These are phyloP conservation scores for Penstemon davidsonii DNA, from an alignment of 257 asterid species.

Conservation along the genomic window DNA sequence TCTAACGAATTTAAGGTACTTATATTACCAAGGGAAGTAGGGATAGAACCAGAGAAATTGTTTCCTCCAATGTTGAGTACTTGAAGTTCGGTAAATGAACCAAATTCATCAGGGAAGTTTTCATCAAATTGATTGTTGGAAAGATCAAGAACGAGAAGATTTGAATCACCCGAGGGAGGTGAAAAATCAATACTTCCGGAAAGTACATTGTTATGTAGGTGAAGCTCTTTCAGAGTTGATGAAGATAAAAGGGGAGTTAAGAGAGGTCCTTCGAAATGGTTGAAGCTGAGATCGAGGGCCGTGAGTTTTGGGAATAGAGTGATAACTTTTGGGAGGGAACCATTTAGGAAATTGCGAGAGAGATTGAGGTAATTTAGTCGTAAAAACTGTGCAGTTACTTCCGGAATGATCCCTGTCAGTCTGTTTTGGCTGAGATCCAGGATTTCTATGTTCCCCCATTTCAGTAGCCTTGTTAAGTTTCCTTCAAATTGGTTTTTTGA, in stretches of 20 bases:
- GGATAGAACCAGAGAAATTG: conserved; percentile 73
- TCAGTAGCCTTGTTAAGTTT: conserved; percentile 58
- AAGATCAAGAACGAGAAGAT: conserved; percentile 63
- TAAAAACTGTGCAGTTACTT: conserved; percentile 73
- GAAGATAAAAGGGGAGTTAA: conserved; percentile 54
- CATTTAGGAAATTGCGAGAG: conserved; percentile 62
- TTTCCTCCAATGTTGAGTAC: conserved; percentile 64
- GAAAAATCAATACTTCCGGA: conserved; percentile 62
- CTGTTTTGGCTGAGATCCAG: conserved; percentile 85
- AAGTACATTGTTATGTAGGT: conserved; percentile 62
- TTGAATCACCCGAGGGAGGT: conserved; percentile 46
- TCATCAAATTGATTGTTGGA: conserved; percentile 64
- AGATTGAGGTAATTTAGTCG: conserved; percentile 77
- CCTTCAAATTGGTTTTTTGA: conserved; percentile 79
- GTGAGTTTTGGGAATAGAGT: conserved; percentile 66
- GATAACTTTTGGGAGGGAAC: conserved; percentile 65
- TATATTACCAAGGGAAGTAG: conserved; percentile 55
- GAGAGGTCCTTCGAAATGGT: conserved; percentile 69
- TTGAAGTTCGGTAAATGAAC: conserved; percentile 57
- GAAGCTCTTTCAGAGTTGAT: conserved; percentile 72
- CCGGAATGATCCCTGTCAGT: conserved; percentile 70
- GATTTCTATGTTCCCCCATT: conserved; percentile 83
- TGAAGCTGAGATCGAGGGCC: conserved; percentile 81
- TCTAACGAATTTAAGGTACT: conserved; percentile 53
- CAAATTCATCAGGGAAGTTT: conserved; percentile 62